Base-by-base conservation (phyloP, 1,284 basidiomycete genomes). In the Thecaphora thlaspeos region DNA sequence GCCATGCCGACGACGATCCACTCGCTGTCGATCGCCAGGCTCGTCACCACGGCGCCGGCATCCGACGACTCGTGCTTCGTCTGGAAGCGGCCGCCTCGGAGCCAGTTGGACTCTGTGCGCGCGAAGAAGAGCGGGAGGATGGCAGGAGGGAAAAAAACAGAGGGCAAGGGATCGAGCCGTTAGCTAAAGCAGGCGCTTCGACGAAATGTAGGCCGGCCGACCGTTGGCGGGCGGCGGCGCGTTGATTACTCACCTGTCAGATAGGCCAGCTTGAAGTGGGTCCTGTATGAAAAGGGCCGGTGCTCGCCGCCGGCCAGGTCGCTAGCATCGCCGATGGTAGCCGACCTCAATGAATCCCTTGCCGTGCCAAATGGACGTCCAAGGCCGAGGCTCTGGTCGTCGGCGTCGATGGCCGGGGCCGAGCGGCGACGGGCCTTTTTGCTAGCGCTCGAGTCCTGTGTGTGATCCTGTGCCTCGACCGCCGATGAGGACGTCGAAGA, bases 1-100 rank as follows among this genome's bases (percentile, higher is more conserved):
- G 90, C 89, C 76, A 95, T 88, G 1, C 91, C 93, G 22, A 93
- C 88, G 38, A 94, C 87, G 69, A 97, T 86, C 84, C 87, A 91
- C 48, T 89, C 85, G 22, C 83, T 80, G 78, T 95, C 89, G 55
- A 96, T 83, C 1, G 91, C 89, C 21, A 95, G 82, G 3, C 88
- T 90, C 0, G 94, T 94, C 36, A 94, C 88, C 11, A 91, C 88
- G 37, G 68, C 54, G 10, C 86, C 87, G 41, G 83, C 83, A 66
- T 90, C 84, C 36, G 85, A 50, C 17, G 73, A 70, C 43, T 87
- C 84, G 44, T 87, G 85, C 72, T 91, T 88, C 9, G 85, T 81
- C 9, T 95, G 82, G 4, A 94, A 80, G 7, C 83, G 83, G 2
- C 92, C 92, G 2, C 89, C 89, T 40, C 82, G 82, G 11, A 88